Percentiles rank a stretch among this genome's conserved stretches.
Evolutionary conservation across 2,329 filamentous ascomycete species (phyloP).

Genomic region (Alternaria novae-zelandiae): DNA sequence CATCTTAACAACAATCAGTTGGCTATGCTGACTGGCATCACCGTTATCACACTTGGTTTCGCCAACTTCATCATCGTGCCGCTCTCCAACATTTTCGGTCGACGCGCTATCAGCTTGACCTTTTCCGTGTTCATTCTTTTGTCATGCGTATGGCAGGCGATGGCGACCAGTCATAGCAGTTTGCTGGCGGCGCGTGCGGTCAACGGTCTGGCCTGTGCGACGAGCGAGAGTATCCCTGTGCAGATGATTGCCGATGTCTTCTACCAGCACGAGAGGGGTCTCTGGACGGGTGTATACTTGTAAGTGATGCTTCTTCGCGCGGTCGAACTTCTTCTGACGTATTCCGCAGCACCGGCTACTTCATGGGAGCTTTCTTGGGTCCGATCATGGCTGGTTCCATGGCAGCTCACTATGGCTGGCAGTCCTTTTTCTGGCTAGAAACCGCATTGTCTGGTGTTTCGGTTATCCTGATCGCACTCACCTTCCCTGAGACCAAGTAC

Average conservation of each 20-base stretch:
- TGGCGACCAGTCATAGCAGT: slow-evolving; percentile 51
- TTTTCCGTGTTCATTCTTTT: slow-evolving; percentile 51
- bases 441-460: slow-evolving; percentile 49
- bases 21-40: slow-evolving; percentile 51
- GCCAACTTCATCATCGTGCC: slow-evolving; percentile 55
- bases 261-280: slow-evolving; percentile 53
- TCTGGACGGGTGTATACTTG: slow-evolving; percentile 51
- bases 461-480: slow-evolving; percentile 48
- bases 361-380: slow-evolving; percentile 52
- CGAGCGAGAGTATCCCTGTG: slow-evolving; percentile 52
- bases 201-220: slow-evolving; percentile 53
- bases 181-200: slow-evolving; percentile 53
- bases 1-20: slow-evolving; percentile 51
- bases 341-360: slow-evolving; percentile 47
- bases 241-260: slow-evolving; percentile 55
- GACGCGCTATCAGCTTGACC: slow-evolving; percentile 49
- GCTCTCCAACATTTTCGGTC: slow-evolving; percentile 53
- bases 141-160: slow-evolving; percentile 54
- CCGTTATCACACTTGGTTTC: slow-evolving; percentile 54
- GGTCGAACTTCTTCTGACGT: not conserved
- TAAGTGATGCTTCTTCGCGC: slow-evolving; percentile 13
- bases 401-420: slow-evolving; percentile 52
- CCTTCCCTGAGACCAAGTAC: slow-evolving; percentile 54
- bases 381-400: slow-evolving; percentile 54
- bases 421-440: slow-evolving; percentile 57